Conservation (phyloP, 306 rosid species). For the Vigna angularis region DNA sequence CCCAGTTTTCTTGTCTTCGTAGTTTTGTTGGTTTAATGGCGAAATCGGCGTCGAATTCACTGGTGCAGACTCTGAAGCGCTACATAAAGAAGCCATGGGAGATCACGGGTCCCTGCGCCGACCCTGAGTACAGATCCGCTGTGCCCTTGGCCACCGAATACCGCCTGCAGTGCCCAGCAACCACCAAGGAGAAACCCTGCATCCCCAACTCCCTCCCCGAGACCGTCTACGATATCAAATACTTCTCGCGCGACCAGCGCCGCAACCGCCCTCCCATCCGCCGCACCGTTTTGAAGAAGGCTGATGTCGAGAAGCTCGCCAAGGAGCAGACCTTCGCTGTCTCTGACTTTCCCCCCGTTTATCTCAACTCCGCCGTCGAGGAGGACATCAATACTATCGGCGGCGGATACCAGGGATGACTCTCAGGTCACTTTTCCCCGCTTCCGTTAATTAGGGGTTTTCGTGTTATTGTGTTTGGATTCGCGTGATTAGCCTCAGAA, state of each 20-base stretch:
- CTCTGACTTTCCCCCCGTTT: conserved; percentile 79
- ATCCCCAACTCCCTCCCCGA: conserved; percentile 84
- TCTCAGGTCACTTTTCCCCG: background rate
- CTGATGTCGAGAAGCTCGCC: conserved; percentile 64
- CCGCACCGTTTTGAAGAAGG: conserved; percentile 70
- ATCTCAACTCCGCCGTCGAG: conserved; percentile 58
- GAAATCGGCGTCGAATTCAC: conserved; percentile 41
- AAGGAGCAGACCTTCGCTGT: conserved; percentile 61
- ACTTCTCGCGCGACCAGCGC: conserved; percentile 83
- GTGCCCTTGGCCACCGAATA: conserved; percentile 76
- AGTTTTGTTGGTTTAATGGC: conserved; percentile 13
- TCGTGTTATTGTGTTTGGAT: background rate
- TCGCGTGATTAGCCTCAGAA: background rate
- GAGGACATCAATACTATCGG: conserved; percentile 76
- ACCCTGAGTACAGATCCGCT: conserved; percentile 72
- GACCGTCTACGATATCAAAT: conserved; percentile 87
- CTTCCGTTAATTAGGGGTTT: conserved; percentile 23
- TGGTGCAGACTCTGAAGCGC: conserved; percentile 60
- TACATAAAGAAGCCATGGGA: conserved; percentile 96
- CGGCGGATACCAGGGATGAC: conserved; percentile 76
- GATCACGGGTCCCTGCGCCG: conserved; percentile 87
- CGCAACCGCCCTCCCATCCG: conserved; percentile 92
- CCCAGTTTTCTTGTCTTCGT: background rate
- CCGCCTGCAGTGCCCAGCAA: conserved; percentile 81
- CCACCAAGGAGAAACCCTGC: conserved; percentile 50